Percentiles rank a stretch among this genome's conserved stretches.
Evolutionary conservation across 192 early-diverging fungal genomes (phyloP).

Genomic region (Neocallimastix lanati): DNA sequence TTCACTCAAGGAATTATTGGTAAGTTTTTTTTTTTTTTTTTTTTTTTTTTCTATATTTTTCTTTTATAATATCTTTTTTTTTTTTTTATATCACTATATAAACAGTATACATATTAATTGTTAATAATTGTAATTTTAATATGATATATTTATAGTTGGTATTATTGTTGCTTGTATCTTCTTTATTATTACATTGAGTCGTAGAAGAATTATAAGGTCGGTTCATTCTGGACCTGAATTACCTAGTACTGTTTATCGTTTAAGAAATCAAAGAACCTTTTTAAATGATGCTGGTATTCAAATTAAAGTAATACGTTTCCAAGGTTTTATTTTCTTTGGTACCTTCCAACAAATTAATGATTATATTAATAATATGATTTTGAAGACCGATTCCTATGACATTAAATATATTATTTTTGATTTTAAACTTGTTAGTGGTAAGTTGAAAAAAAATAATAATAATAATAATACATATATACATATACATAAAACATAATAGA

Average conservation of each 20-base stretch:
- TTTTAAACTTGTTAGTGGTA: conserved; percentile 1
- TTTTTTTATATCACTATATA: too few relatives aligned
- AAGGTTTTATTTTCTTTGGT: conserved; percentile 9
- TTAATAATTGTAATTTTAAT: too few relatives aligned
- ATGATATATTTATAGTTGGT: conserved; percentile 52
- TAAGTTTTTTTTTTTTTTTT: background rate
- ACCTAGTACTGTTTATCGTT: background rate
- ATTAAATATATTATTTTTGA: background rate
- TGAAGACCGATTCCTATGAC: conserved; percentile 9
- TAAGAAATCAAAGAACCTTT: background rate
- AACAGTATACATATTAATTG: too few relatives aligned
- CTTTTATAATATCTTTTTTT: too few relatives aligned
- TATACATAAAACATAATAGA: conserved; percentile 2
- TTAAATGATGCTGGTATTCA: background rate
- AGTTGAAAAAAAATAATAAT: conserved; percentile 32
- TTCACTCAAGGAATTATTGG: conserved; percentile 66
- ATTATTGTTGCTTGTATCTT: conserved; percentile 85
- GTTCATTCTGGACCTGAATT: background rate
- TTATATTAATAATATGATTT: conserved; percentile 17
- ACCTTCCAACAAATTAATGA: too few relatives aligned
- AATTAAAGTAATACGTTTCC: background rate
- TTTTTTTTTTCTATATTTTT: too few relatives aligned
- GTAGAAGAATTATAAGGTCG: background rate
- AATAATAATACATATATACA: conserved; percentile 1
- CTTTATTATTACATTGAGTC: conserved; percentile 46